These are phyloP conservation scores for Suhomyces bribrorum DNA, from an alignment of 1,139 yeast genomes.

Conservation along the genomic window DNA sequence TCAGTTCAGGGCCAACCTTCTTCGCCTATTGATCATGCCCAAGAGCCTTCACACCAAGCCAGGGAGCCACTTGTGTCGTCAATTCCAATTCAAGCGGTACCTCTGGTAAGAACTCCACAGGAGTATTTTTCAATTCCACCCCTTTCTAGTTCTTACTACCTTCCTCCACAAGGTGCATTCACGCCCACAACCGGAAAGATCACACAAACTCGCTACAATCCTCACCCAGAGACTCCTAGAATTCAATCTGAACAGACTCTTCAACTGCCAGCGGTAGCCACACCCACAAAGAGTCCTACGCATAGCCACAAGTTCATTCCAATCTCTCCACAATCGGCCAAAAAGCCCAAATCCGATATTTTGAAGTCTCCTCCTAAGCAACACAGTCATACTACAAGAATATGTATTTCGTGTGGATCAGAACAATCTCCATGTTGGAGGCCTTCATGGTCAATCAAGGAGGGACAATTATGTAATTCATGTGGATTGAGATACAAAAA, in stretches of 20 bases:
- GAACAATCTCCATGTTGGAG: slow-evolving; percentile 98
- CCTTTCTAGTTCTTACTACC: slow-evolving; percentile 11
- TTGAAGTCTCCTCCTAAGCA: slow-evolving; percentile 41
- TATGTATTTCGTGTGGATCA: slow-evolving; percentile 88
- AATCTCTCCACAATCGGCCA: slow-evolving; percentile 46
- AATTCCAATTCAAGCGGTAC: not conserved
- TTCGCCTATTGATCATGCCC: slow-evolving; percentile 1
- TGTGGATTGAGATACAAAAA: slow-evolving; percentile 95
- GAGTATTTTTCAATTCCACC: slow-evolving; percentile 10
- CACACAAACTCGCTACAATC: slow-evolving; percentile 14
- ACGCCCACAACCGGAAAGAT: slow-evolving; percentile 14
- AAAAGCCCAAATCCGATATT: slow-evolving; percentile 30
- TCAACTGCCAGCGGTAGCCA: slow-evolving; percentile 12
- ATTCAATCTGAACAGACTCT: slow-evolving; percentile 7
- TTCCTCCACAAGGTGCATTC: slow-evolving; percentile 15
- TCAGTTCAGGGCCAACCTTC: slow-evolving; percentile 1
- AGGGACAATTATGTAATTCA: slow-evolving; percentile 93
- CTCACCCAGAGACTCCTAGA: slow-evolving; percentile 15
- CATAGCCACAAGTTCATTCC: slow-evolving; percentile 39
- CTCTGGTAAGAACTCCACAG: not conserved
- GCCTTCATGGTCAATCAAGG: slow-evolving; percentile 88
- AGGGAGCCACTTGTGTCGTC: not conserved
- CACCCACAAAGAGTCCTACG: slow-evolving; percentile 16
- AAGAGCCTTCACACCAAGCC: not conserved
- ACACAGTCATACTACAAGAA: slow-evolving; percentile 42